Evolutionary conservation across 1,284 basidiomycete genomes (phyloP), one percentile per base, ranked within the genome.

Genomic region (Rugosomyces carneus): DNA sequence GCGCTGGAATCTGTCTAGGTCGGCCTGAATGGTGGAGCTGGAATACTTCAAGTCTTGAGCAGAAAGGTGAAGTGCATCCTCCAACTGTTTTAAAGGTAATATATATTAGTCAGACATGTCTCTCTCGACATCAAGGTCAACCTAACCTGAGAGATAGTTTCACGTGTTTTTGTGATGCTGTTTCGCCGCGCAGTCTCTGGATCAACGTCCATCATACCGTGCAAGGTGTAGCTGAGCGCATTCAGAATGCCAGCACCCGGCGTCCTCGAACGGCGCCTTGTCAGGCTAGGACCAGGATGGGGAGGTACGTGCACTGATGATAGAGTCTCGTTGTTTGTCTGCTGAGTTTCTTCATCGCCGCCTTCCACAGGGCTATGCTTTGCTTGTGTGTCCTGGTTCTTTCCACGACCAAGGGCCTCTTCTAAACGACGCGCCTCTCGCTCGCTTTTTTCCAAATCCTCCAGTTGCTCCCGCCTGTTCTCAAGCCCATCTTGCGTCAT

Each of bases 151-250:
- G 90, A 88, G 52, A 99, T 97, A 21, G 82, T 84, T 67, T 99
- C 96, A 57, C 90, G 77, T 1, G 93, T 93, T 70, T 95, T 97
- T 52, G 86, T 89, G 53, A 99, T 98, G 48, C 84, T 83, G 58
- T 87, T 96, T 49, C 95, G 76, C 51, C 96, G 76, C 3, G 95
- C 94, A 11, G 89, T 90, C 68, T 98, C 96, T 0, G 96, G 94
- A 68, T 99, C 96, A 5, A 91, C 89, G 58, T 99, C 96, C 86
- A 99, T 97, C 81, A 99, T 94, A 8, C 92, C 92, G 58, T 95
- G 93, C 49, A 99, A 67, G 18, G 93, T 94, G 67, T 97, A 93
- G 58, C 89, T 93, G 44, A 99, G 72, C 5, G 96, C 95, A 58
- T 84, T 93, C 35, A 99, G 62, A 20, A 99, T 69, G 5, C 93